Evolutionary conservation across 257 asterid species (phyloP).

Genomic region (Solanum pimpinellifolium): DNA sequence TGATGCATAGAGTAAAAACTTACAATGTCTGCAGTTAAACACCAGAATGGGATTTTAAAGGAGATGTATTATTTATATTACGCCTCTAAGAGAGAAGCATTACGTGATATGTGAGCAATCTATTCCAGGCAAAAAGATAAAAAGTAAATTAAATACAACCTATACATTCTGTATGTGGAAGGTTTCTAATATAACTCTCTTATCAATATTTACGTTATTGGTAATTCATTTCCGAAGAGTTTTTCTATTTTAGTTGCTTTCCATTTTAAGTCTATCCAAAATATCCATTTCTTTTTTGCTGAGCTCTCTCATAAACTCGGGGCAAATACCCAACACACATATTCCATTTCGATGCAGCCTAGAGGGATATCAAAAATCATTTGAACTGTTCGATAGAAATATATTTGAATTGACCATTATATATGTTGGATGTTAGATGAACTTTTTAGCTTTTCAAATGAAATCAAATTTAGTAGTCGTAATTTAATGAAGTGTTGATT

Average conservation of each 20-base stretch:
- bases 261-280: slow-evolving; percentile 61
- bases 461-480: too few relatives aligned
- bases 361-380: too few relatives aligned
- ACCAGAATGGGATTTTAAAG: not conserved
- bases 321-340: too few relatives aligned
- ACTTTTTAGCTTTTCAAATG: too few relatives aligned
- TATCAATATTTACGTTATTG: slow-evolving; percentile 32
- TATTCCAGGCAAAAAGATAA: not conserved
- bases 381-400: too few relatives aligned
- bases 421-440: too few relatives aligned
- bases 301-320: slow-evolving; percentile 37
- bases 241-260: slow-evolving; percentile 71
- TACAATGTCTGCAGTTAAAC: not conserved
- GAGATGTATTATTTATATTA: not conserved
- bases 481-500: too few relatives aligned
- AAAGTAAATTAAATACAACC: not conserved
- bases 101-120: not conserved
- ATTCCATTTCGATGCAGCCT: too few relatives aligned
- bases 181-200: not conserved
- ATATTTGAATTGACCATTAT: too few relatives aligned
- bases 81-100: not conserved
- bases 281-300: slow-evolving; percentile 83
- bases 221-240: slow-evolving; percentile 60
- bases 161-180: not conserved
- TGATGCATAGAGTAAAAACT: not conserved